Percentiles rank a stretch among this genome's conserved stretches.
Evolutionary conservation across 2,329 filamentous ascomycete genomes (phyloP).

Genomic region (Sporothrix curviconia): DNA sequence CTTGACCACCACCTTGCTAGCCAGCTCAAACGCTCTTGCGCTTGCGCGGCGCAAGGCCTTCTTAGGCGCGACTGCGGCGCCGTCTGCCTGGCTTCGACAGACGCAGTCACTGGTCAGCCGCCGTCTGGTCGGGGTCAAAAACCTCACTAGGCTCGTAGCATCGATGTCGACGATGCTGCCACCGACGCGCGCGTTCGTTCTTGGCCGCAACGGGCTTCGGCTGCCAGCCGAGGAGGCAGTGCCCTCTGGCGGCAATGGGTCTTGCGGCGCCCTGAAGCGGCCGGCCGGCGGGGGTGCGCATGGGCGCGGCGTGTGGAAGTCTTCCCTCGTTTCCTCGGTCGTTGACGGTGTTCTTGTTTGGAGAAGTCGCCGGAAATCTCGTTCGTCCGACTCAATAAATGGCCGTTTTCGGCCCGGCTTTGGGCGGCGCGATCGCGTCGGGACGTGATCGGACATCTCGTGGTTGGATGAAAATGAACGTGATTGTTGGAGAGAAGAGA

Average conservation of each 20-base stretch:
- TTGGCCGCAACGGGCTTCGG: slow-evolving; percentile 35
- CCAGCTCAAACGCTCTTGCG: slow-evolving; percentile 55
- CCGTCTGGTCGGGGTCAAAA: slow-evolving; percentile 48
- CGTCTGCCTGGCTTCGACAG: slow-evolving; percentile 27
- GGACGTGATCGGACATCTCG: slow-evolving; percentile 37
- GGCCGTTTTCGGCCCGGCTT: slow-evolving; percentile 65
- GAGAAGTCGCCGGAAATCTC: slow-evolving; percentile 50
- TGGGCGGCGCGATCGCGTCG: slow-evolving; percentile 41
- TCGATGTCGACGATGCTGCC: slow-evolving; percentile 31
- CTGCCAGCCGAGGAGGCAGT: slow-evolving; percentile 17
- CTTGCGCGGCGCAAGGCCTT: slow-evolving; percentile 55
- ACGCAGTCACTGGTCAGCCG: slow-evolving; percentile 24
- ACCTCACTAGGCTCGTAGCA: slow-evolving; percentile 53
- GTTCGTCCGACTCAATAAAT: slow-evolving; percentile 74
- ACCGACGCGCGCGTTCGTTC: slow-evolving; percentile 34
- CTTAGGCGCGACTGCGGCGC: slow-evolving; percentile 24
- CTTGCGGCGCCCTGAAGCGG: slow-evolving; percentile 28
- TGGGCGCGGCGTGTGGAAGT: slow-evolving; percentile 72
- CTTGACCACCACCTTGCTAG: slow-evolving; percentile 30
- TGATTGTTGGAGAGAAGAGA: no score
- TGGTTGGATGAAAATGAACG: slow-evolving; percentile 6
- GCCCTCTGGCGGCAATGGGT: slow-evolving; percentile 36
- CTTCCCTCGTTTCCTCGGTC: slow-evolving; percentile 62
- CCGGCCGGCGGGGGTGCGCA: slow-evolving; percentile 39
- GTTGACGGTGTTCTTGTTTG: slow-evolving; percentile 35